phyloP scores from a whole-genome alignment of 2,329 filamentous ascomycete genomes.

The Beauveria australis region DNA sequence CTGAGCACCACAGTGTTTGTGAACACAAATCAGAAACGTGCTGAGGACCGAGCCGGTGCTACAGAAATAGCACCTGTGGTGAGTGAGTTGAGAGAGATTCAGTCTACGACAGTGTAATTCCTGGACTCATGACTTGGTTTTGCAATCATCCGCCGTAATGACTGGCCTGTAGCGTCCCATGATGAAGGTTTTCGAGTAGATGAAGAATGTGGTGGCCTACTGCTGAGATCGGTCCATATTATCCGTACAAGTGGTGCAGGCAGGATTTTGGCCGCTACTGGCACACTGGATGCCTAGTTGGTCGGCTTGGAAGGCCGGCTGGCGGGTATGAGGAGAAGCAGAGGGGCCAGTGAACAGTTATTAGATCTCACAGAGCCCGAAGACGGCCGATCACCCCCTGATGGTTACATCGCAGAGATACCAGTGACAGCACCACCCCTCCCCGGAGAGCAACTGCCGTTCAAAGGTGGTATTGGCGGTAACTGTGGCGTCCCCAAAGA shows the following conservation, averaged over 20 bases:
- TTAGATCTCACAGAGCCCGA: slow-evolving; percentile 6
- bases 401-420: slow-evolving; percentile 20
- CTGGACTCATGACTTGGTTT: background rate
- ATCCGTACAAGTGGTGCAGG: background rate
- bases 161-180: background rate
- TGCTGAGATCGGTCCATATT: background rate
- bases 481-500: slow-evolving; percentile 6
- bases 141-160: background rate
- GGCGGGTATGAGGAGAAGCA: background rate
- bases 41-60: slow-evolving; percentile 2
- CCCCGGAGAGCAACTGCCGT: slow-evolving; percentile 10
- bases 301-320: background rate
- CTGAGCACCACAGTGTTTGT: background rate
- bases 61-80: background rate
- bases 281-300: background rate
- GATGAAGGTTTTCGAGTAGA: too few species aligned
- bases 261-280: background rate
- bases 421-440: slow-evolving; percentile 13
- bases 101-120: background rate
- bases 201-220: background rate
- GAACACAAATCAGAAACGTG: background rate
- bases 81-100: background rate
- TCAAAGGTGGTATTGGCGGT: slow-evolving; percentile 8
- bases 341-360: background rate
- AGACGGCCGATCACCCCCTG: slow-evolving; percentile 13